Evolutionary conservation across 1,284 basidiomycete genomes (phyloP), one percentile per base, ranked within the genome.

Genomic region (Malassezia vespertilionis): DNA sequence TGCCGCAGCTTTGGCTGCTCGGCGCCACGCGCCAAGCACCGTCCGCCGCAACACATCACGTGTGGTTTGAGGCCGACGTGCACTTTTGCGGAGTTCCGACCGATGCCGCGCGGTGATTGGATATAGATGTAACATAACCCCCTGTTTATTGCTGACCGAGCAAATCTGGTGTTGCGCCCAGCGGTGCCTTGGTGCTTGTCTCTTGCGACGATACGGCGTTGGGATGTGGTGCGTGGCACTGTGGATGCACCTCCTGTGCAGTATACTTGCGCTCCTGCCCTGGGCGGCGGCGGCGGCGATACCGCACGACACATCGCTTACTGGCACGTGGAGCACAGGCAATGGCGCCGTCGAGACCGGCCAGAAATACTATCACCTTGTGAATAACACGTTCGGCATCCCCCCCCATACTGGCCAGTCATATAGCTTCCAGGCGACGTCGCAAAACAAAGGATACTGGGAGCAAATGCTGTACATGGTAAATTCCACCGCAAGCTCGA

Each of bases 381-480:
- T 57, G 18, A 66, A 61, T 28, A 54, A 59, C 21, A 60, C 60
- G 11, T 71, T 71, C 52, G 64, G 20, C 11, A 41, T 62, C 9
- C 69, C 69, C 4, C 32, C 33, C 2, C 58, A 57, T 3, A 48
- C 65, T 2, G 69, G 69, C 4, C 50, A 57, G 31, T 56, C 65
- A 8, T 69, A 70, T 56, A 67, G 64, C 46, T 71, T 71, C 46
- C 59, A 62, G n/a, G n/a, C 30, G 11, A 30, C 10, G 5, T 22
- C n/a, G 5, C 9, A 22, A 1, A 42, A 33, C n/a, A 31, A 14
- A 6, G 67, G 67, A 2, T 62, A 49, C 40, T 71, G 65, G 63
- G 69, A 71, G 54, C 54, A 67, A 50, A 58, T 64, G 5, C n/a
- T 60, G 18, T 65, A 63, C 42, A 47, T n/a, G n/a, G n/a, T n/a